Base-by-base conservation (phyloP, 2,329 filamentous ascomycete species). In the Hypoxylon rubiginosum region DNA sequence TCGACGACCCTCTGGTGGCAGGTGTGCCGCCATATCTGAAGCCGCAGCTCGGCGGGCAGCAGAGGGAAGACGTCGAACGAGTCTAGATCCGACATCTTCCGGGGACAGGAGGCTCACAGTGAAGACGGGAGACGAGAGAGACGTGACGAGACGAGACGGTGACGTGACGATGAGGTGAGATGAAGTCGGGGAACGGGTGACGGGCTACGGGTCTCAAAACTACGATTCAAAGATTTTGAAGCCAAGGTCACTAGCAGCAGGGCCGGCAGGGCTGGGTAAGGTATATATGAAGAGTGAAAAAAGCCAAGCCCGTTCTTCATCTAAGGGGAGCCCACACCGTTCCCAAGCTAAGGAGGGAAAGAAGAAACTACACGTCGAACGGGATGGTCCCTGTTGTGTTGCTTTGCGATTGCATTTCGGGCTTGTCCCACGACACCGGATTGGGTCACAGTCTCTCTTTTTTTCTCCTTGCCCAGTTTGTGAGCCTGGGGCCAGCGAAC, bases 11-110 rank as follows among this genome's bases (percentile, higher is more conserved):
- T 78, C 3, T 73, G 71, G 39, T 76, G 74, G 63, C 77, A 79
- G 66, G 73, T 75, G n/a, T 76, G 69, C 52, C 73, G 73, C 80
- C 80, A 82, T 71, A 82, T 80, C 28, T 79, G 71, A 49, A 82
- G 74, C 59, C 81, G 78, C 46, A 82, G 73, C 73, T 82, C 81
- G 24, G 77, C 58, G 10, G 81, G 81, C 26, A 82, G 73, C 9
- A 67, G 56, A 41, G 73, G 57, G 71, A 82, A 82, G 55, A 76
- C 66, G 39, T 67, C 58, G 63, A 82, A 81, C 24, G 62, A 67
- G 43, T 56, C 28, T 15, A 48, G 64, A 43, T 60, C 62, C 66
- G 73, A 72, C 65, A 71, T 75, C 26, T 52, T 58, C 41, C 52
- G 49, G 50, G 72, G 71, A 69, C 4, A 39, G 13, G 36, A 41